Evolutionary conservation across 2,329 filamentous ascomycete species (phyloP).

Genomic region (Pseudogymnoascus sp.): DNA sequence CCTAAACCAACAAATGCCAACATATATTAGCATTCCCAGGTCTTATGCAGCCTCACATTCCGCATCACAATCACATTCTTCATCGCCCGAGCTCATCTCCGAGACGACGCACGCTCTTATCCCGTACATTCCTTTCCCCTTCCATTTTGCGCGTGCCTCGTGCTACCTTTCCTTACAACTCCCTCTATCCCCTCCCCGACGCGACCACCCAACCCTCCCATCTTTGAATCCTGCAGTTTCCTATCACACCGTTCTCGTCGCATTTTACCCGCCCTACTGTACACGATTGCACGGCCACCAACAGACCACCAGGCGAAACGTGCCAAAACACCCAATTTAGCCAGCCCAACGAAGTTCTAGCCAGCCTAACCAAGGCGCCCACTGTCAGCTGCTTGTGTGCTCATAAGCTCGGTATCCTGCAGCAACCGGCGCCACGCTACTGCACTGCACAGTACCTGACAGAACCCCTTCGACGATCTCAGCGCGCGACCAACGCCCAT

Average conservation of each 20-base stretch:
- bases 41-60: background rate
- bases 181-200: background rate
- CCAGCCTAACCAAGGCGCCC: background rate
- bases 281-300: background rate
- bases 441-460: slow-evolving; percentile 2
- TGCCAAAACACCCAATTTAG: background rate
- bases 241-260: background rate
- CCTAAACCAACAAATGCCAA: background rate
- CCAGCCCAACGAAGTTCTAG: background rate
- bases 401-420: slow-evolving; percentile 5
- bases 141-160: background rate
- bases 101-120: background rate
- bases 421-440: background rate
- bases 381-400: background rate
- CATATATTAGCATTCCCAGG: background rate
- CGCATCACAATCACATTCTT: background rate
- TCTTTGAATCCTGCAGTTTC: background rate
- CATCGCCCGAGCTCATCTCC: background rate
- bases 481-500: background rate
- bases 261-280: background rate
- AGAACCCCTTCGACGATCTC: background rate
- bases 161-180: background rate
- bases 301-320: background rate
- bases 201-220: background rate
- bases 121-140: background rate